phyloP scores from a whole-genome alignment of 768 basidiomycete genomes.

The Lentinula lateritia region DNA sequence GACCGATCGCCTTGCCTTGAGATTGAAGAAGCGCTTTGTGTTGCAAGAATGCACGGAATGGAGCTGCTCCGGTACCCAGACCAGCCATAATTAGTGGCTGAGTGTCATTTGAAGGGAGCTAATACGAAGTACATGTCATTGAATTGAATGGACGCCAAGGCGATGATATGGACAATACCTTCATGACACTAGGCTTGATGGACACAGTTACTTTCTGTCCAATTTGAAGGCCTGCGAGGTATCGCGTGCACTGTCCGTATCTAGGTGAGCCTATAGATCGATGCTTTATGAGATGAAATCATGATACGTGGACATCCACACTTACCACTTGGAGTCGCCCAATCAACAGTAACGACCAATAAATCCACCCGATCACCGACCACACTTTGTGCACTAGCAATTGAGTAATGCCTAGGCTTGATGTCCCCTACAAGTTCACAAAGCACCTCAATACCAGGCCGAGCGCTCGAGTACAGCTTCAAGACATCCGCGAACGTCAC shows the following conservation, averaged over 20 bases:
- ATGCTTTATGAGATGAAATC: background rate
- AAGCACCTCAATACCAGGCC: conserved; percentile 76
- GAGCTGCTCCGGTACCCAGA: conserved; percentile 95
- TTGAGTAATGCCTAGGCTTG: conserved; percentile 97
- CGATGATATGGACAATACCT: conserved; percentile 42
- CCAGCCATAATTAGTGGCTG: conserved; percentile 99
- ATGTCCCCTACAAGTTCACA: conserved; percentile 92
- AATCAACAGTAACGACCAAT: conserved; percentile 94
- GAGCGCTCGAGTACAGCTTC: conserved; percentile 67
- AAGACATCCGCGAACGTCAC: conserved; percentile 90
- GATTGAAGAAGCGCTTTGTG: conserved; percentile 80
- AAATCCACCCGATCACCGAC: conserved; percentile 94
- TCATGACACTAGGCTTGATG: conserved; percentile 99
- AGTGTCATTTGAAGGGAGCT: conserved; percentile 78
- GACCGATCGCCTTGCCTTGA: conserved; percentile 79
- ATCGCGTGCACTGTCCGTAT: conserved; percentile 95
- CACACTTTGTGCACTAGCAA: conserved; percentile 91
- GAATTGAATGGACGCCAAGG: background rate
- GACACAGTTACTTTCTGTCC: conserved; percentile 96
- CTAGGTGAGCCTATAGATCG: conserved; percentile 53
- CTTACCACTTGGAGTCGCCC: conserved; percentile 80
- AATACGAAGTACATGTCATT: conserved; percentile 11
- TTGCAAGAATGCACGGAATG: conserved; percentile 99
- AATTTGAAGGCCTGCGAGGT: conserved; percentile 75
- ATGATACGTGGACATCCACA: conserved; percentile 8